Evolutionary conservation across 139 green algal species (phyloP).

Genomic region (Yamagishiella unicocca): DNA sequence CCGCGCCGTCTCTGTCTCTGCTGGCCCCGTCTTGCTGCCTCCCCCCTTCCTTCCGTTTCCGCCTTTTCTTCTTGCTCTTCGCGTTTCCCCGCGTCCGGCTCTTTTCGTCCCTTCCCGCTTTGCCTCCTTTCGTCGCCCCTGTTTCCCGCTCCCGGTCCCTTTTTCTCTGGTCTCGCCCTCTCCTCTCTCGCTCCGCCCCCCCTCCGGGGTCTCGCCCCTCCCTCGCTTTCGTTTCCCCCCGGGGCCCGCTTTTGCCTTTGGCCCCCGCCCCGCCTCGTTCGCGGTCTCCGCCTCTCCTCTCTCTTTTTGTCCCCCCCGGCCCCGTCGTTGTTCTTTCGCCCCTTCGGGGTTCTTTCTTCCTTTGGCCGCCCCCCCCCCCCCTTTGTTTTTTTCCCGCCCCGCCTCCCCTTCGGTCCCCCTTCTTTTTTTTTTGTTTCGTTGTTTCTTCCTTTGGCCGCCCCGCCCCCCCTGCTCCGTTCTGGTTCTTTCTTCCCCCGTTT

Average conservation of each 20-base stretch:
- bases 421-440: background rate
- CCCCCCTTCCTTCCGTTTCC: background rate
- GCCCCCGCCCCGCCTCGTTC: background rate
- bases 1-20: background rate
- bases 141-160: background rate
- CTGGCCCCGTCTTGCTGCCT: background rate
- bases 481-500: background rate
- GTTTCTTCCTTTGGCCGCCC: background rate
- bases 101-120: background rate
- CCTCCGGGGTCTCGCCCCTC: background rate
- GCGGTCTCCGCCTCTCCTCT: background rate
- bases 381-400: background rate
- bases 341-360: background rate
- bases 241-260: background rate
- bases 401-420: background rate
- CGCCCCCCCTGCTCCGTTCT: background rate
- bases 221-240: background rate
- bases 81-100: no score
- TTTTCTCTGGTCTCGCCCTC: background rate
- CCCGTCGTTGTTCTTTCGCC: background rate
- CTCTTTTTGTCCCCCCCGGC: background rate
- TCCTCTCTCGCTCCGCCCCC: no score
- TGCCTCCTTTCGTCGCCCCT: background rate
- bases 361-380: background rate
- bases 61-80: background rate